Evolutionary conservation across 2,329 filamentous ascomycete species (phyloP).

Genomic region (Pezicula neosporulosa): DNA sequence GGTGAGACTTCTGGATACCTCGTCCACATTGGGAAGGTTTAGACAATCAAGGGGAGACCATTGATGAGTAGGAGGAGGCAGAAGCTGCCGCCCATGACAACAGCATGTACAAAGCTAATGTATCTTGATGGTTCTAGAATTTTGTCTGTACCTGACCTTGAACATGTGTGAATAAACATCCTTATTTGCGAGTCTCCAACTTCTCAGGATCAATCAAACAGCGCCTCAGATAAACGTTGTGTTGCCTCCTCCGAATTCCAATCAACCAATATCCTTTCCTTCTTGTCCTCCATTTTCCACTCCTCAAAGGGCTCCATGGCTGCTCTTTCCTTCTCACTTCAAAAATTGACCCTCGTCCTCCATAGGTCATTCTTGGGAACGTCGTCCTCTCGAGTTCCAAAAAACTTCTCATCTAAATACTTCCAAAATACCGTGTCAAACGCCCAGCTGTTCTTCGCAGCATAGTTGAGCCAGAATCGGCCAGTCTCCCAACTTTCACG

Average conservation of each 20-base stretch:
- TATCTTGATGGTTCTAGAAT: too few species aligned
- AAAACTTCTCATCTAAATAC: slow-evolving; percentile 24
- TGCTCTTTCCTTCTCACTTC: slow-evolving; percentile 19
- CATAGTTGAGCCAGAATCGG: slow-evolving; percentile 29
- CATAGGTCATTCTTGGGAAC: slow-evolving; percentile 15
- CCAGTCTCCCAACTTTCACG: slow-evolving; percentile 30
- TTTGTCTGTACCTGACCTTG: too few species aligned
- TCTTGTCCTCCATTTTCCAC: slow-evolving; percentile 25
- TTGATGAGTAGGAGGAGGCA: too few species aligned
- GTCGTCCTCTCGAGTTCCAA: slow-evolving; percentile 9
- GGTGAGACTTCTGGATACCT: too few species aligned
- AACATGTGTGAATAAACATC: too few species aligned
- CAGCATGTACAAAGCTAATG: too few species aligned
- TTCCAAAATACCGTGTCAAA: slow-evolving; percentile 20
- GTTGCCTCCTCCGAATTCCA: slow-evolving; percentile 22
- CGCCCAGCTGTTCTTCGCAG: slow-evolving; percentile 23
- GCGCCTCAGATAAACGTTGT: slow-evolving; percentile 9
- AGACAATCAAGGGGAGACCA: too few species aligned
- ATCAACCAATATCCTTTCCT: slow-evolving; percentile 21
- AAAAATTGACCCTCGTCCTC: slow-evolving; percentile 22
- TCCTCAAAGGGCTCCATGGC: slow-evolving; percentile 28
- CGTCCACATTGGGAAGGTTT: too few species aligned
- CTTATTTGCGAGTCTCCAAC: too few species aligned
- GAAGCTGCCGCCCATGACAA: too few species aligned
- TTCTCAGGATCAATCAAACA: slow-evolving; percentile 3